phyloP scores from a whole-genome alignment of 1,139 yeast genomes.

The Saccharomyces pastorianus region DNA sequence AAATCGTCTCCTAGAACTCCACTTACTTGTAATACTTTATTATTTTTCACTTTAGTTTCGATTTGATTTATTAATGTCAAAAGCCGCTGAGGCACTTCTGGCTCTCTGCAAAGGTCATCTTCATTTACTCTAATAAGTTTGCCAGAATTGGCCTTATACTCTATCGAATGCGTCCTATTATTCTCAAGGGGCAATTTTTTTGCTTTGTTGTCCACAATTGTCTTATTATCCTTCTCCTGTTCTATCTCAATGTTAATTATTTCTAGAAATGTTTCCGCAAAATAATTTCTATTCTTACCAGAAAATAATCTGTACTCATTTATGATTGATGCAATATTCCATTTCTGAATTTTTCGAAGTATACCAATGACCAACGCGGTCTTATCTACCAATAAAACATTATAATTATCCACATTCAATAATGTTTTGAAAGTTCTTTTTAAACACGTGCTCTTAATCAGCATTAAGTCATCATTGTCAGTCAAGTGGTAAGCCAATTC shows the following conservation, averaged over 20 bases:
- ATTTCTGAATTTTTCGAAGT: slow-evolving; percentile 71
- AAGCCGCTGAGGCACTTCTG: slow-evolving; percentile 27
- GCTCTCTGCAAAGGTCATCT: slow-evolving; percentile 24
- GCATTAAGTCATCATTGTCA: slow-evolving; percentile 59
- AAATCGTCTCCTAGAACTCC: slow-evolving; percentile 4
- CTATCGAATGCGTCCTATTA: slow-evolving; percentile 4
- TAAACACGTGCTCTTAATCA: slow-evolving; percentile 51
- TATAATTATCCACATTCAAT: slow-evolving; percentile 58
- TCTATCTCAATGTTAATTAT: slow-evolving; percentile 49
- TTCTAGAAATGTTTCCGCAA: slow-evolving; percentile 77
- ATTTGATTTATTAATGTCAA: slow-evolving; percentile 20
- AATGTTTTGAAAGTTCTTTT: slow-evolving; percentile 51
- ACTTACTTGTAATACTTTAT: slow-evolving; percentile 3
- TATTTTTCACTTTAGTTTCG: slow-evolving; percentile 12
- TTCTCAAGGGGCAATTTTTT: not conserved
- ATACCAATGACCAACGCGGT: slow-evolving; percentile 76
- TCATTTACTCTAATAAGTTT: slow-evolving; percentile 22
- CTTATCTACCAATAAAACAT: slow-evolving; percentile 67
- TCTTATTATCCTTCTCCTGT: slow-evolving; percentile 20
- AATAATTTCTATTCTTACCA: slow-evolving; percentile 65
- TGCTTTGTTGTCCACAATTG: slow-evolving; percentile 1
- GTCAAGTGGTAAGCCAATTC: slow-evolving; percentile 17
- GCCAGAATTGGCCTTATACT: slow-evolving; percentile 2
- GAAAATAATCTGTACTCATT: slow-evolving; percentile 77
- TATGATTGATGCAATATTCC: slow-evolving; percentile 79